phyloP scores from a whole-genome alignment of 1,139 yeast genomes.

The Yamadazyma diospyri region DNA sequence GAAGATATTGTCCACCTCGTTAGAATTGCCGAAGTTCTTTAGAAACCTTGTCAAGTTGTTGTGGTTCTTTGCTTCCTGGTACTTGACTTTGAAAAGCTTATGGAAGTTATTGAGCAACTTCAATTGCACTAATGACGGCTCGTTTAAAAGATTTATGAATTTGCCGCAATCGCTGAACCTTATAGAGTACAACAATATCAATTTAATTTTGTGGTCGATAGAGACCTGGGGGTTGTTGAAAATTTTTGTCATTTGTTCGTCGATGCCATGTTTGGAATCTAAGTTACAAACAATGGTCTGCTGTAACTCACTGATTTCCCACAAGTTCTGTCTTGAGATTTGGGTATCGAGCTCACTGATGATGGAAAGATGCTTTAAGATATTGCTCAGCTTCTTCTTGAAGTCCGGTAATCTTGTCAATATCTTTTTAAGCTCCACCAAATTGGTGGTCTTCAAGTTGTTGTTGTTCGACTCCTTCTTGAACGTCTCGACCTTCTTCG shows the following conservation, averaged over 20 bases:
- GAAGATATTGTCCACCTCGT: slow-evolving; percentile 45
- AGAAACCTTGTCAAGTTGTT: slow-evolving; percentile 26
- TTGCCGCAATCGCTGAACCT: slow-evolving; percentile 43
- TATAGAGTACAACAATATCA: slow-evolving; percentile 69
- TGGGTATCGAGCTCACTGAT: slow-evolving; percentile 81
- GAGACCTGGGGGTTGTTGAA: slow-evolving; percentile 25
- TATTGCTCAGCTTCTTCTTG: slow-evolving; percentile 79
- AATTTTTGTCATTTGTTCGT: slow-evolving; percentile 23
- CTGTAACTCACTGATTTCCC: slow-evolving; percentile 89
- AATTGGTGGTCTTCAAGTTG: slow-evolving; percentile 60
- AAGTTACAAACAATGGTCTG: slow-evolving; percentile 74
- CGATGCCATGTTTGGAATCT: slow-evolving; percentile 31
- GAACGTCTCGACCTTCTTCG: slow-evolving; percentile 79
- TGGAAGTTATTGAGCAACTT: slow-evolving; percentile 31
- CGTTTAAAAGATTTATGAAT: slow-evolving; percentile 26
- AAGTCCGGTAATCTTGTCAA: slow-evolving; percentile 93
- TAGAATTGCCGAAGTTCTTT: slow-evolving; percentile 21
- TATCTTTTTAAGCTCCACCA: slow-evolving; percentile 85
- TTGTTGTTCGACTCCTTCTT: slow-evolving; percentile 69
- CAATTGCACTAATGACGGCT: slow-evolving; percentile 35
- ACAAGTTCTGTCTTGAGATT: slow-evolving; percentile 55
- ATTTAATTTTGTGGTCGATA: slow-evolving; percentile 34
- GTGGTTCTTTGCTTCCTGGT: slow-evolving; percentile 12
- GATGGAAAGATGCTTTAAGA: slow-evolving; percentile 89
- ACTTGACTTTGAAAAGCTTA: slow-evolving; percentile 11